Evolutionary conservation across 2,329 filamentous ascomycete genomes (phyloP).

Genomic region (Stagonosporopsis vannaccii): DNA sequence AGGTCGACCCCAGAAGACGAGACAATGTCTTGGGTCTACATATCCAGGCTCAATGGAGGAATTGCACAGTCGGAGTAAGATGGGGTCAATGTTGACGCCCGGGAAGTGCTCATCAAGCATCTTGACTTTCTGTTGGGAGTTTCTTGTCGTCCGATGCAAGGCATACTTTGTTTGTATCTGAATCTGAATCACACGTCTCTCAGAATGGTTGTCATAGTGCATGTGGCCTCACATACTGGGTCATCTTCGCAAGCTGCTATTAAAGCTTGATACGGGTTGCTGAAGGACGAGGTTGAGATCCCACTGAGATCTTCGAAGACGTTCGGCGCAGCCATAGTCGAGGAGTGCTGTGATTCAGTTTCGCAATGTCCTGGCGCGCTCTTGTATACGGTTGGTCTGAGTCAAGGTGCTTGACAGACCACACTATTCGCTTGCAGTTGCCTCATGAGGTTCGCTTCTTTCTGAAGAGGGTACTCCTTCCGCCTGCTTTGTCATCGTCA

Average conservation of each 20-base stretch:
- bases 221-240: slow-evolving; percentile 60
- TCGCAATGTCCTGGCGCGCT: background rate
- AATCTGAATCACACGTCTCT: slow-evolving; percentile 52
- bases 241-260: slow-evolving; percentile 72
- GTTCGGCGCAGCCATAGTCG: slow-evolving; percentile 30
- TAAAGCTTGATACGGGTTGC: slow-evolving; percentile 79
- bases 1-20: slow-evolving; percentile 89
- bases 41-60: slow-evolving; percentile 71
- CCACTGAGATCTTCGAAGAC: slow-evolving; percentile 52
- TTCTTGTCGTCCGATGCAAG: slow-evolving; percentile 76
- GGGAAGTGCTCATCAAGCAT: slow-evolving; percentile 73
- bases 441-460: background rate
- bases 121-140: slow-evolving; percentile 75
- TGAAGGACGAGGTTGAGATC: slow-evolving; percentile 49
- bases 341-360: background rate
- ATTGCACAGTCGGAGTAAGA: slow-evolving; percentile 73
- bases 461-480: background rate
- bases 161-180: slow-evolving; percentile 77
- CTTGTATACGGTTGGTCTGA: slow-evolving; percentile 3
- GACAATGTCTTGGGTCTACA: slow-evolving; percentile 77
- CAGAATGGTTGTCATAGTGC: background rate
- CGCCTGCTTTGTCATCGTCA: background rate
- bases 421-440: background rate
- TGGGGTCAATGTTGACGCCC: slow-evolving; percentile 77
- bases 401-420: background rate